Evolutionary conservation across 129 eudicot genomes (phyloP).

Genomic region (Flaveria sonorensis): DNA sequence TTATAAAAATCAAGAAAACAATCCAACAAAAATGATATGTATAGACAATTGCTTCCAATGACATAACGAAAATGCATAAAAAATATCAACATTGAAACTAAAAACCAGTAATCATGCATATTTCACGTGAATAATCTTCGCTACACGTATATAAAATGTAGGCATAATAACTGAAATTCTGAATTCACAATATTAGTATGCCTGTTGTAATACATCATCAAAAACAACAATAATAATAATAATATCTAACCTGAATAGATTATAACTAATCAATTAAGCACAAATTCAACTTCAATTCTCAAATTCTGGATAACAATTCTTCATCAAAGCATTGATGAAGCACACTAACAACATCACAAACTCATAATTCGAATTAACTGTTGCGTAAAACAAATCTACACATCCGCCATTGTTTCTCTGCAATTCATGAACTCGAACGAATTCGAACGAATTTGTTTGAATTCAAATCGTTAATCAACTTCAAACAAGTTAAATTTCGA

Average conservation of each 20-base stretch:
- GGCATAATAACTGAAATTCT: slow-evolving; percentile 22
- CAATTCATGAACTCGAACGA: neutral
- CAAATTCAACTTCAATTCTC: neutral
- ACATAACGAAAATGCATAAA: neutral
- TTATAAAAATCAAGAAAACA: neutral
- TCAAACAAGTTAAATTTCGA: neutral
- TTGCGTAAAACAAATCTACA: neutral
- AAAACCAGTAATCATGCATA: slow-evolving; percentile 22
- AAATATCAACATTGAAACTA: neutral
- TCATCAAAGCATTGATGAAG: no score
- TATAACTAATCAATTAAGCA: neutral
- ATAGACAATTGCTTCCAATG: slow-evolving; percentile 3
- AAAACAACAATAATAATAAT: no score
- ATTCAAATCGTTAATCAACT: no score
- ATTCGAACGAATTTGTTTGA: no score
- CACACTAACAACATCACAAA: neutral
- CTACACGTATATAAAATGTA: slow-evolving; percentile 36
- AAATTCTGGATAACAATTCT: neutral
- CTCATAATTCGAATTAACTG: neutral
- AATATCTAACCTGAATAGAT: neutral
- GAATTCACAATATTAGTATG: slow-evolving; percentile 27
- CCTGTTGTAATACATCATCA: neutral
- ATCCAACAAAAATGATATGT: neutral
- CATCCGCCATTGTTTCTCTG: slow-evolving; percentile 8
- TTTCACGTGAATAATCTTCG: slow-evolving; percentile 21